These are phyloP conservation scores for Trichoderma gamsii DNA, from an alignment of 495 filamentous ascomycete genomes.

Conservation along the genomic window DNA sequence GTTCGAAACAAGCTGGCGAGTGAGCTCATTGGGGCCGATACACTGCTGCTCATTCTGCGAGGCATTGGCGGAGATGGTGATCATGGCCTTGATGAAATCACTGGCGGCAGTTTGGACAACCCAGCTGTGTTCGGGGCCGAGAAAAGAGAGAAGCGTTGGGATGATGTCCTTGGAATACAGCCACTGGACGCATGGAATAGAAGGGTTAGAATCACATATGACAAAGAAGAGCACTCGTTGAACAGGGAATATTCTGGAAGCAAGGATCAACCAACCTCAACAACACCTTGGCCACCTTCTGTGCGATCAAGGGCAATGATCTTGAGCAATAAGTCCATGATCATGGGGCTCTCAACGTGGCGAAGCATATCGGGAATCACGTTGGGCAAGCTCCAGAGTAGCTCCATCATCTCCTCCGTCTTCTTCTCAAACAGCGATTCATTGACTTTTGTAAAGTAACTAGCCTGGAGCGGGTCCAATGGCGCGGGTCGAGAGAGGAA, in stretches of 20 bases:
- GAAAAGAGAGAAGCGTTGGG: constrained; percentile 76
- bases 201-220: constrained; percentile 17
- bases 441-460: constrained; percentile 98
- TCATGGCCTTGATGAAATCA: constrained; percentile 97
- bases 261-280: constrained; percentile 64
- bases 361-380: constrained; percentile 80
- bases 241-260: not conserved
- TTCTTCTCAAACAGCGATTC: constrained; percentile 94
- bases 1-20: constrained; percentile 88
- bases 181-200: constrained; percentile 56
- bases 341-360: constrained; percentile 95
- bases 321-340: constrained; percentile 96
- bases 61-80: constrained; percentile 97
- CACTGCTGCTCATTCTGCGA: constrained; percentile 96
- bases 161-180: constrained; percentile 88
- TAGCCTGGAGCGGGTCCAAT: constrained; percentile 85
- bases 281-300: constrained; percentile 85
- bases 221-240: not conserved
- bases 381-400: constrained; percentile 75
- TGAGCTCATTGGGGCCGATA: constrained; percentile 96
- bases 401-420: constrained; percentile 89
- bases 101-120: constrained; percentile 94
- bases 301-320: constrained; percentile 95
- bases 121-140: constrained; percentile 72
- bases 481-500: constrained; percentile 75